Evolutionary conservation across 306 rosid species (phyloP).

Genomic region (Pyrus pyrifolia): DNA sequence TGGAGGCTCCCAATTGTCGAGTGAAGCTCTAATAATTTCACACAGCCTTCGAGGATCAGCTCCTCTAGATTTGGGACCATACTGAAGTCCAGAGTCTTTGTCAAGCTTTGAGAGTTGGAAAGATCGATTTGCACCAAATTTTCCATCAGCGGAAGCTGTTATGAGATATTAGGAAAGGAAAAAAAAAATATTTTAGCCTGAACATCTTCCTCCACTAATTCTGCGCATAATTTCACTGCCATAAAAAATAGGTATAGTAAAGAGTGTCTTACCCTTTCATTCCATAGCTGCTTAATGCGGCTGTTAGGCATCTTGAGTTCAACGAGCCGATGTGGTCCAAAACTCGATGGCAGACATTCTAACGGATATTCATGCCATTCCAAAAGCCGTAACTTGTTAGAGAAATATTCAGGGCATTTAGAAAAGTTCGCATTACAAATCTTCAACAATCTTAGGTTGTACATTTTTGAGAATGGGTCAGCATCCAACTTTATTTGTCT

Average conservation of each 20-base stretch:
- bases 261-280: not conserved
- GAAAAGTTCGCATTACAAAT: not conserved
- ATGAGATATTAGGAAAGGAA: not conserved
- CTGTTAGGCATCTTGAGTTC: slow-evolving; percentile 7
- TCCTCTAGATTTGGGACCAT: slow-evolving; percentile 2
- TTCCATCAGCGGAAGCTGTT: not conserved
- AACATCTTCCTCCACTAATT: too few species aligned
- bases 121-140: not conserved
- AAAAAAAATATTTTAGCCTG: too few species aligned
- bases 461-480: slow-evolving; percentile 3
- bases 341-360: not conserved
- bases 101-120: not conserved
- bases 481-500: not conserved
- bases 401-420: not conserved
- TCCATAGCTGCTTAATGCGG: not conserved
- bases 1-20: too few species aligned
- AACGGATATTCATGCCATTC: slow-evolving; percentile 8
- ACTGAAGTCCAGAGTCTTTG: not conserved
- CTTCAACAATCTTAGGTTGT: slow-evolving; percentile 12
- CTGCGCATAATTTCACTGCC: too few species aligned
- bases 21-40: too few species aligned
- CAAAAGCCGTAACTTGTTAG: not conserved
- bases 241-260: too few species aligned
- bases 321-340: not conserved
- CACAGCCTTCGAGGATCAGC: not conserved